Base-by-base conservation (phyloP, 116 monocot species). In the Thalassia testudinum region DNA sequence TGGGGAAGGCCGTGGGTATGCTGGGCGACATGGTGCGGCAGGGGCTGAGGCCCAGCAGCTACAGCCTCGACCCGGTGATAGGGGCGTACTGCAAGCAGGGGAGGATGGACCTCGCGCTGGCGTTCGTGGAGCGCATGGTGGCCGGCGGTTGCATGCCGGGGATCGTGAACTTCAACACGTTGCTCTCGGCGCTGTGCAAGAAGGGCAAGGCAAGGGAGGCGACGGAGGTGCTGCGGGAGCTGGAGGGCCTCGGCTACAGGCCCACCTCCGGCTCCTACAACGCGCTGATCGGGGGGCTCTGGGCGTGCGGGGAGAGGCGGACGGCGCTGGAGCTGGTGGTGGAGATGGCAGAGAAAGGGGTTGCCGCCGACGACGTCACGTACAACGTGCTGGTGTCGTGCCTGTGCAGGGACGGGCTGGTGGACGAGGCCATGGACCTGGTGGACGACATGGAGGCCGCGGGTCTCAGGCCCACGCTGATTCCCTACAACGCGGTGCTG, bases 381-480 rank as follows among this genome's bases (percentile, higher is more conserved):
- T 89, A 83, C 64, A 79, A 77, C 14, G 71, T 72, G 0, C 62
- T 89, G 14, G 70, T 66, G 0, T 77, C 89, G 0, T 78, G 88
- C 26, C 37, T 89, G 43, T 83, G 88, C 21, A 70, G 83, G 49
- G 88, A 89, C 26, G 89, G 80, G 17, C 70, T 74, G 83, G 83
- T 83, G 49, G 43, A 79, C 13, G 76, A 79, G 57, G 82, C 74
- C 0, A 50, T 65, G 1, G 70, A 44, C 8, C 19, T 79, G 37
- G 53, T 73, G 62, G 58, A 52, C 47, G 82, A 76, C 10, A 76
- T 78, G 82, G 66, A 72, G 62, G 53, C 26, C 1, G 42, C 61
- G 0, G 79, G 76, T 1, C 63, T 74, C 55, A 29, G 43, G 42
- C 78, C 73, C 0, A 58, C 53, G 1, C 51, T 64, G 0, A 87